Conservation (phyloP, 495 filamentous ascomycete species). For the Penicillium pulvis region DNA sequence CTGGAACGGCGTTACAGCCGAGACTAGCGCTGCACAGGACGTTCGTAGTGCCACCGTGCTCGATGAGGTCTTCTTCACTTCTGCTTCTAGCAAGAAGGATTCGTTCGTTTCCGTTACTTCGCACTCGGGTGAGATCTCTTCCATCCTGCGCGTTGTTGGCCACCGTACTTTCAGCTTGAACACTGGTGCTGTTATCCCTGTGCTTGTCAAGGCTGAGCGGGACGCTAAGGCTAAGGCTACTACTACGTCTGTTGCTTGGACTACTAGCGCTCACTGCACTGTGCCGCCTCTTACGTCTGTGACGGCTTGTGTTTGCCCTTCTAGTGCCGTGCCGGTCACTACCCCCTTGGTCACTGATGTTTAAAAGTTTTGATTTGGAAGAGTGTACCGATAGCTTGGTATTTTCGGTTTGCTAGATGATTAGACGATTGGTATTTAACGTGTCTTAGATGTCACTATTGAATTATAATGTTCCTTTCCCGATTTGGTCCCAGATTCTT, state of each 20-base stretch:
- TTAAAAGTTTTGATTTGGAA: background rate
- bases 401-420: background rate
- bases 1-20: constrained; percentile 58
- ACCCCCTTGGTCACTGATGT: constrained; percentile 31
- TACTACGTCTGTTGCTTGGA: constrained; percentile 42
- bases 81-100: constrained; percentile 30
- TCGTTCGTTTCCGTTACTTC: constrained; percentile 67
- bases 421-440: no score
- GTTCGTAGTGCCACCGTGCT: constrained; percentile 56
- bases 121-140: constrained; percentile 67
- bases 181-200: constrained; percentile 72
- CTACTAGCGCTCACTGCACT: constrained; percentile 51
- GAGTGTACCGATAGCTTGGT: background rate
- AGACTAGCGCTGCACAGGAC: constrained; percentile 57
- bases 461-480: no score
- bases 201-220: constrained; percentile 61
- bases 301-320: constrained; percentile 50
- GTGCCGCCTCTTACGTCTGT: constrained; percentile 51
- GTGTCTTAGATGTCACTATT: background rate
- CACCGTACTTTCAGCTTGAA: constrained; percentile 62
- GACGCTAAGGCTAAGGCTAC: constrained; percentile 18
- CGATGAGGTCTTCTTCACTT: constrained; percentile 60
- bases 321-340: constrained; percentile 41
- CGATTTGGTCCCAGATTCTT: no score
- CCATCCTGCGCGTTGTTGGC: constrained; percentile 58